Evolutionary conservation across 495 filamentous ascomycete species (phyloP).

Genomic region (Xanthoparmelia taractica): DNA sequence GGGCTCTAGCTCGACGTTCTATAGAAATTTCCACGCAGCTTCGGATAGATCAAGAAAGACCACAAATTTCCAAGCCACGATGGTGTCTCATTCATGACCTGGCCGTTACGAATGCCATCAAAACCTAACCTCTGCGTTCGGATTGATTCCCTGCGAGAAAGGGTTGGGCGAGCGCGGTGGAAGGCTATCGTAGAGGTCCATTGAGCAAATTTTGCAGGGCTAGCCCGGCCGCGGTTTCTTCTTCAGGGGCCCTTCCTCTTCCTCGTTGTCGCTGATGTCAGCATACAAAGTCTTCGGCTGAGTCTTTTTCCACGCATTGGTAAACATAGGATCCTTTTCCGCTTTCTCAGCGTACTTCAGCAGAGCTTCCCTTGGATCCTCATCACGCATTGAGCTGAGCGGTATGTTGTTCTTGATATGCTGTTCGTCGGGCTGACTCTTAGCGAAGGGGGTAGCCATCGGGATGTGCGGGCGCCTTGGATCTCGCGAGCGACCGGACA

Average conservation of each 20-base stretch:
- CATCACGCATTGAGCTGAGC: slow-evolving; percentile 89
- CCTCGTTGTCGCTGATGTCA: slow-evolving; percentile 86
- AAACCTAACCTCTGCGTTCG: background rate
- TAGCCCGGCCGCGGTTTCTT: slow-evolving; percentile 49
- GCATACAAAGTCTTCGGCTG: slow-evolving; percentile 91
- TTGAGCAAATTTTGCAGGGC: background rate
- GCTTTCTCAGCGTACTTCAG: slow-evolving; percentile 93
- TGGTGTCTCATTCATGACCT: background rate
- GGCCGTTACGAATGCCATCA: background rate
- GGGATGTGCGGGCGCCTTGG: slow-evolving; percentile 76
- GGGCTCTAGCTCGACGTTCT: background rate
- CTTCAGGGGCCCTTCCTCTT: slow-evolving; percentile 57
- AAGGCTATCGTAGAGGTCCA: background rate
- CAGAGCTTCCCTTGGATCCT: slow-evolving; percentile 90
- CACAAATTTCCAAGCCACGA: background rate
- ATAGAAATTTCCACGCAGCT: background rate
- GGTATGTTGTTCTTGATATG: slow-evolving; percentile 84
- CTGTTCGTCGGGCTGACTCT: slow-evolving; percentile 80
- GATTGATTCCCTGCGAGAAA: background rate
- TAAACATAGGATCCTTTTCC: slow-evolving; percentile 89
- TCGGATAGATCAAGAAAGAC: background rate
- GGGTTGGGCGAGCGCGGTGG: background rate
- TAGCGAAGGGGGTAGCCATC: slow-evolving; percentile 80
- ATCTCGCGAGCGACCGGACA: slow-evolving; percentile 71
- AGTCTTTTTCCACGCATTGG: slow-evolving; percentile 82